A percentile compares a stretch with the other conserved stretches of the same genome.
phyloP scores from a whole-genome alignment of 1,139 yeast species.

The Blastobotrys ciferrii region DNA sequence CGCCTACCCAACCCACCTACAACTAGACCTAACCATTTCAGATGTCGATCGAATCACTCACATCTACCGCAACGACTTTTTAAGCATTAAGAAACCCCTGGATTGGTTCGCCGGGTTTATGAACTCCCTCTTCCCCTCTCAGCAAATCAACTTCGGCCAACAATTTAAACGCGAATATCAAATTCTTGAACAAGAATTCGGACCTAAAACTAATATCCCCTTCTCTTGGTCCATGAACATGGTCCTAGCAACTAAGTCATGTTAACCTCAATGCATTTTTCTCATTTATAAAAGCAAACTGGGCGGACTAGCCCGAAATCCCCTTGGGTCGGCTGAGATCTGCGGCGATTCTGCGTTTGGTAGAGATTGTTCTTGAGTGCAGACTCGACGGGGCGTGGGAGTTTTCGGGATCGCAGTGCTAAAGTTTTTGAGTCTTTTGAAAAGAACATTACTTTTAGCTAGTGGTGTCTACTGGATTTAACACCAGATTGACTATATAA shows the following conservation, averaged over 20 bases:
- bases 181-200: conserved; percentile 5
- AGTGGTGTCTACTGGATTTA: too few relatives aligned
- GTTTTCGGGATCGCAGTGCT: too few relatives aligned
- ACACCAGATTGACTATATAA: too few relatives aligned
- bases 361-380: neutral
- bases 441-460: too few relatives aligned
- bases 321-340: neutral
- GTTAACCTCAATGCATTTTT: neutral
- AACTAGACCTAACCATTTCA: conserved; percentile 1
- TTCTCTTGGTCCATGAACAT: conserved; percentile 8
- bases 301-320: too few relatives aligned
- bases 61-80: conserved; percentile 5
- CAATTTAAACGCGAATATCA: conserved; percentile 2
- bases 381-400: too few relatives aligned
- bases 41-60: conserved; percentile 5
- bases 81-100: conserved; percentile 6
- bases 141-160: conserved; percentile 1
- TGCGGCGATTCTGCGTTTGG: neutral
- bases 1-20: conserved; percentile 3
- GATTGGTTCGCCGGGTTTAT: conserved; percentile 7
- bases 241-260: conserved; percentile 5
- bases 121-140: neutral
- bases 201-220: conserved; percentile 5
- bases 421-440: too few relatives aligned
- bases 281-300: too few relatives aligned